These are phyloP conservation scores for Eimeria acervulina DNA, from an alignment of 169 alveolate genomes.

Conservation along the genomic window DNA sequence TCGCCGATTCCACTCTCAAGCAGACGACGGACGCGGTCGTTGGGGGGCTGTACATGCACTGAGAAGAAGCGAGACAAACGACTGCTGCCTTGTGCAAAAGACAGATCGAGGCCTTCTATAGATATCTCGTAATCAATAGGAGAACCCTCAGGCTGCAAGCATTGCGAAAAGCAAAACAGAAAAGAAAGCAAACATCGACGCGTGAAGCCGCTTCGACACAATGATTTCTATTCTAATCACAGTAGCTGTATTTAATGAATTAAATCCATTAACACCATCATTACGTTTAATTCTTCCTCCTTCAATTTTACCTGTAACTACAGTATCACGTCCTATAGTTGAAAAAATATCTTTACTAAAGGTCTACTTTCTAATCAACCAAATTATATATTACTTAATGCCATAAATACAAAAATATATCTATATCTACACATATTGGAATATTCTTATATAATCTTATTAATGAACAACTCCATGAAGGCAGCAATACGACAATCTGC, in stretches of 20 bases:
- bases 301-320: slow-evolving; percentile 61
- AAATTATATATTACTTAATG: no score
- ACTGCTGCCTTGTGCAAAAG: background rate
- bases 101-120: slow-evolving; percentile 60
- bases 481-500: background rate
- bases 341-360: slow-evolving; percentile 51
- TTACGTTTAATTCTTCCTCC: slow-evolving; percentile 83
- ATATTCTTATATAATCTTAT: no score
- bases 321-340: slow-evolving; percentile 24
- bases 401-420: no score
- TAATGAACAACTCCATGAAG: background rate
- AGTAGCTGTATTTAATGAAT: slow-evolving; percentile 82
- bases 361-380: no score
- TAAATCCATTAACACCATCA: slow-evolving; percentile 75
- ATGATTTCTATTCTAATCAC: no score
- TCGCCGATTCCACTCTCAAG: slow-evolving; percentile 45
- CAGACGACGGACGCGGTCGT: slow-evolving; percentile 35
- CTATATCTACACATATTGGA: no score
- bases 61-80: slow-evolving; percentile 43
- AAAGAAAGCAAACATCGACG: background rate
- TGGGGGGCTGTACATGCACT: slow-evolving; percentile 55
- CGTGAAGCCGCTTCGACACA: background rate
- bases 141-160: slow-evolving; percentile 44
- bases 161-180: background rate
- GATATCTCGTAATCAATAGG: slow-evolving; percentile 53